A percentile compares a stretch with the other conserved stretches of the same genome.
phyloP scores from a whole-genome alignment of 208 protist genomes.

The Herpetomonas muscarum region DNA sequence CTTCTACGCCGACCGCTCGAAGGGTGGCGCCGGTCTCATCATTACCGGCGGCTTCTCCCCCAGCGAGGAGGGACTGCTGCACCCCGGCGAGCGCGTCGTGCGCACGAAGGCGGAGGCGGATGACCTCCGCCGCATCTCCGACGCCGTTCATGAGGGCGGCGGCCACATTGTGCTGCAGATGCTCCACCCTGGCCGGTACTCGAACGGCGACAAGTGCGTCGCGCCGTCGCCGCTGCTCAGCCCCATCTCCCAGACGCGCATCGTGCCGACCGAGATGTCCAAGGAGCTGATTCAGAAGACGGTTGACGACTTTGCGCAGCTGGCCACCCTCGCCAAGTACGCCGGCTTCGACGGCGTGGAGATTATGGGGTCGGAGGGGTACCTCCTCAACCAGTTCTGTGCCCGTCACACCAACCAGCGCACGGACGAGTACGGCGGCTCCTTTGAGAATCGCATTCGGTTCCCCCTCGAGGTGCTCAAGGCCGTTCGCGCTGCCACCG shows the following conservation, averaged over 20 bases:
- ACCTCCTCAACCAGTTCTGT: conserved; percentile 88
- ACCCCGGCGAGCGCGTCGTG: conserved; percentile 45
- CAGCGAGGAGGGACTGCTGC: conserved; percentile 51
- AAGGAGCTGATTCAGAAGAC: conserved; percentile 42
- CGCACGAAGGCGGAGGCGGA: conserved; percentile 28
- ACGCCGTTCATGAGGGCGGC: conserved; percentile 65
- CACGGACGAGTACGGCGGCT: conserved; percentile 86
- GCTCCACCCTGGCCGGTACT: conserved; percentile 75
- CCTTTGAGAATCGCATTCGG: conserved; percentile 72
- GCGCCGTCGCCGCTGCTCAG: conserved; percentile 49
- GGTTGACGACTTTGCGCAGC: conserved; percentile 49
- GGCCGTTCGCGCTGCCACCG: conserved; percentile 42
- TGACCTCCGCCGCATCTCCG: conserved; percentile 54
- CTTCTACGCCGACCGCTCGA: conserved; percentile 61
- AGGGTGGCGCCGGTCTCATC: conserved; percentile 63
- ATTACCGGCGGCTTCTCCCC: conserved; percentile 77
- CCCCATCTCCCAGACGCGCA: conserved; percentile 28
- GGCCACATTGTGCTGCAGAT: conserved; percentile 85
- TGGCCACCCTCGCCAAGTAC: conserved; percentile 42
- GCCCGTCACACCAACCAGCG: conserved; percentile 73
- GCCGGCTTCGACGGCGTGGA: conserved; percentile 91
- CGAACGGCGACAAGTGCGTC: conserved; percentile 43
- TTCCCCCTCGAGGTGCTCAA: conserved; percentile 77
- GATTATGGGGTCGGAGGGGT: conserved; percentile 85
- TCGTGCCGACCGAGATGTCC: conserved; percentile 42